Conservation (phyloP, 2,329 filamentous ascomycete species). For the Hirsutella rhossiliensis region DNA sequence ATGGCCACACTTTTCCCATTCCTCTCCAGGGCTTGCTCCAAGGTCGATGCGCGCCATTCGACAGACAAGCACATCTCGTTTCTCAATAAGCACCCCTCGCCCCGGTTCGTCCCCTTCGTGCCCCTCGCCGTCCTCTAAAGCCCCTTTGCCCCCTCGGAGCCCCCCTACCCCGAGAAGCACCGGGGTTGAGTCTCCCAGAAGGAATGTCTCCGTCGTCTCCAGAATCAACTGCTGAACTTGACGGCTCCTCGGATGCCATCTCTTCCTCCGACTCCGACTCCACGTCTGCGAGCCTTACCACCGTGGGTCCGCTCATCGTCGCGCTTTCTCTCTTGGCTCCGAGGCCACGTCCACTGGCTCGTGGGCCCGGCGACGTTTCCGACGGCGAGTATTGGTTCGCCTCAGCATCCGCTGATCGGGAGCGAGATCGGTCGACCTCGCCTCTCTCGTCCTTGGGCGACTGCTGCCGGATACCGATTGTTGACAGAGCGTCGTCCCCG, state of each 20-base stretch:
- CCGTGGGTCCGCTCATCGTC: constrained; percentile 1
- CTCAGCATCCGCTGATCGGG: neutral
- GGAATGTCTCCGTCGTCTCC: constrained; percentile 11
- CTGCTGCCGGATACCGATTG: neutral
- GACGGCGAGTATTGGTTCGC: neutral
- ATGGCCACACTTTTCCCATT: too few species aligned
- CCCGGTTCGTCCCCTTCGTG: neutral
- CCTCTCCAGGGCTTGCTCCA: too few species aligned
- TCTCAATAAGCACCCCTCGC: too few species aligned
- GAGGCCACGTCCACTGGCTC: neutral
- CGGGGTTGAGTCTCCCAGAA: constrained; percentile 1
- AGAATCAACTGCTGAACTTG: constrained; percentile 2
- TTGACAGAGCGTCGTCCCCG: neutral
- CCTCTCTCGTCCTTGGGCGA: neutral
- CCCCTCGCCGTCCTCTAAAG: constrained; percentile 8
- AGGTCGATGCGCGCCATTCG: too few species aligned
- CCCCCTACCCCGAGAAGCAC: constrained; percentile 3
- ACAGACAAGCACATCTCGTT: too few species aligned
- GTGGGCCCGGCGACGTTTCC: too few species aligned
- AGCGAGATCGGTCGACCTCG: neutral
- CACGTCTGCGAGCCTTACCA: constrained; percentile 7
- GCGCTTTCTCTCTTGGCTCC: neutral
- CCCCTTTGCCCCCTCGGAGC: constrained; percentile 5
- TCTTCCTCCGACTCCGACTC: constrained; percentile 1
- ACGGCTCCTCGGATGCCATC: neutral